Conservation (phyloP, 1,284 basidiomycete species). For the Austroboletus novae-zelandiae region DNA sequence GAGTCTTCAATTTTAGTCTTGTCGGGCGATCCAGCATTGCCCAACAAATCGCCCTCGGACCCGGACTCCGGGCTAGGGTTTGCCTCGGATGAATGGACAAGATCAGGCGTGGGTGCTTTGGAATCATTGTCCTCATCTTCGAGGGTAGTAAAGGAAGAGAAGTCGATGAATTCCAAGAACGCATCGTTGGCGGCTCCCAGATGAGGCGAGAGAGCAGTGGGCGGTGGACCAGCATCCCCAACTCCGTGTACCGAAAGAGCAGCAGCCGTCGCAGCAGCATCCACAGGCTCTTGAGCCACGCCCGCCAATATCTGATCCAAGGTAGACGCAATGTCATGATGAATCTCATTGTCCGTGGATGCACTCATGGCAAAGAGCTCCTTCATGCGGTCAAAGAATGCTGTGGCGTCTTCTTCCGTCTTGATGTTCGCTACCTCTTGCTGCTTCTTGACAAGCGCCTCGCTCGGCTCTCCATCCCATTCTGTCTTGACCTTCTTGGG, state of each 20-base stretch:
- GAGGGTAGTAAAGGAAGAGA: constrained; percentile 52
- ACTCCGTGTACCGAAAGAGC: constrained; percentile 27
- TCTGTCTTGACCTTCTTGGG: constrained; percentile 70
- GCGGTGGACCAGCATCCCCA: constrained; percentile 31
- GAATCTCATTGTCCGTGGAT: constrained; percentile 40
- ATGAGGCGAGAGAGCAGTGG: constrained; percentile 38
- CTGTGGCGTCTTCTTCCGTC: constrained; percentile 61
- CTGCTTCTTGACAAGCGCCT: constrained; percentile 51
- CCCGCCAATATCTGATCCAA: constrained; percentile 62
- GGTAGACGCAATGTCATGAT: constrained; percentile 56
- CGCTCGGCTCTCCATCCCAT: constrained; percentile 59
- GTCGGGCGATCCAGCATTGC: constrained; percentile 34
- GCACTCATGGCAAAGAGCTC: constrained; percentile 54
- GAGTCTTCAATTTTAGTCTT: constrained; percentile 49
- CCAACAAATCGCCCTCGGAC: constrained; percentile 52
- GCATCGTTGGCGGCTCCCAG: constrained; percentile 34
- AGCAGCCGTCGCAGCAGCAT: constrained; percentile 35
- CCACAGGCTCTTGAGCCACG: constrained; percentile 39
- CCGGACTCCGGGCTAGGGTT: constrained; percentile 75
- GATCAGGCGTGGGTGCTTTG: constrained; percentile 68
- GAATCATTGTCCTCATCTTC: constrained; percentile 63
- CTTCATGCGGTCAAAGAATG: constrained; percentile 61
- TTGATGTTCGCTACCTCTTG: constrained; percentile 58
- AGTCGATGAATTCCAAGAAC: constrained; percentile 58
- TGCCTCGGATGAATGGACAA: constrained; percentile 65